Evolutionary conservation across 2,329 filamentous ascomycete genomes (phyloP), one percentile per base, ranked within the genome.

Genomic region (Monilinia laxa): DNA sequence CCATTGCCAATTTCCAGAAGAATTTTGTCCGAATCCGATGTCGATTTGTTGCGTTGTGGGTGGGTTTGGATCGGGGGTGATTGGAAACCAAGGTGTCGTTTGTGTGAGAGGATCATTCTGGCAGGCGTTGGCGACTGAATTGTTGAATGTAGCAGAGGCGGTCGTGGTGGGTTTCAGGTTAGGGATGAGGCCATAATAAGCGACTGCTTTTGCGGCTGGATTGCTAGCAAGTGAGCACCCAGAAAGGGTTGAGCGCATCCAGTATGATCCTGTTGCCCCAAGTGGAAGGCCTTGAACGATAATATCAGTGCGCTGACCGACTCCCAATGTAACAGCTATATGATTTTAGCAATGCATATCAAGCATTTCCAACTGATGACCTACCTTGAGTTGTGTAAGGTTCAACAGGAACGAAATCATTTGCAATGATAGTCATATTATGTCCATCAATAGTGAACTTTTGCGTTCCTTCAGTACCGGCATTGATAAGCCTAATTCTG

Each of bases 371-470:
- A n/a, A 4, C 1, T 18, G 14, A 38, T 38, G 25, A 85, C 28
- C 90, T 78, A 9, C 85, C 81, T 14, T 84, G 79, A 0, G 86
- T 87, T 1, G 82, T 79, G 74, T 89, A 91, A 0, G 89, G 87
- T 64, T 84, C 73, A 14, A 89, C 79, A 0, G 85, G 84, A 0
- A 88, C 84, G 16, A 81, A 75, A 55, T 88, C 81, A 73, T 91
- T 91, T 76, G 88, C 88, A 59, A 92, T 81, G 7, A 83, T 84
- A 0, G 87, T 89, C 2, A 86, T 72, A 4, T 82, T 86, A 64
- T 82, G 73, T 1, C 81, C 82, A 62, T 85, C 81, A 31, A 78
- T 78, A 1, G 81, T 73, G 5, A 80, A 74, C 3, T 83, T 81
- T 78, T 85, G 85, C 2, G 74, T 70, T 20, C 52, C 70, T 42